phyloP scores from a whole-genome alignment of 176 grass and related monocot genomes.

The Oryza punctata region DNA sequence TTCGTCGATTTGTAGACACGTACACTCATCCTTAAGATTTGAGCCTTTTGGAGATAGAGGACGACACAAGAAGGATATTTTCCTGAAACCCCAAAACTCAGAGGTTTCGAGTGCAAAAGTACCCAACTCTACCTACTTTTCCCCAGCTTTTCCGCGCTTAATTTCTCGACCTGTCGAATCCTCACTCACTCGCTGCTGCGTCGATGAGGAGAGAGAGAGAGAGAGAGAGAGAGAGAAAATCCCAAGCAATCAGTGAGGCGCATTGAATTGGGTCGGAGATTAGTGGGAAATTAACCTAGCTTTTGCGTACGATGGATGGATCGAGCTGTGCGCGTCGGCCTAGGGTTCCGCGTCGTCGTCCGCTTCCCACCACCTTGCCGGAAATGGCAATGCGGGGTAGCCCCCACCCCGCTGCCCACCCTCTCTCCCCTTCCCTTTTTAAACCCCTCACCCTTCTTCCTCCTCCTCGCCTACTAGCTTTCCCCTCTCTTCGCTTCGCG shows the following conservation, averaged over 20 bases:
- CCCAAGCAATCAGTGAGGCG: not conserved
- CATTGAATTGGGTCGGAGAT: conserved; percentile 19
- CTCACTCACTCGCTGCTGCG: conserved; percentile 25
- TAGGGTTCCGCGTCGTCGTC: conserved; percentile 57
- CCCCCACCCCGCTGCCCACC: conserved; percentile 24
- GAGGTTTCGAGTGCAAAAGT: conserved; percentile 42
- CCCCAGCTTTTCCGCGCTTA: not conserved
- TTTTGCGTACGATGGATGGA: conserved; percentile 22
- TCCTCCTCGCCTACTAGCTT: not conserved
- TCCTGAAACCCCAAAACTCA: conserved; percentile 28
- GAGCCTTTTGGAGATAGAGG: no score
- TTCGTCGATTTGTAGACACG: no score
- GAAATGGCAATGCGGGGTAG: conserved; percentile 45
- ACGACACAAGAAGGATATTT: not conserved
- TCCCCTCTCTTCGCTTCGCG: not conserved
- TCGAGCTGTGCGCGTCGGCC: conserved; percentile 14
- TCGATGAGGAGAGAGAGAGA: not conserved
- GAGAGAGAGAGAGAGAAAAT: not conserved
- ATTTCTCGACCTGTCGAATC: conserved; percentile 37
- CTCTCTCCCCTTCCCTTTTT: conserved; percentile 8
- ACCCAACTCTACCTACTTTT: not conserved
- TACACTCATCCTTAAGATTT: no score
- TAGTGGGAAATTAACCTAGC: not conserved
- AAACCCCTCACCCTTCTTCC: not conserved
- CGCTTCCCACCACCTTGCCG: conserved; percentile 27